Evolutionary conservation across 495 filamentous ascomycete genomes (phyloP).

Genomic region (Parachaetomium inaequale): DNA sequence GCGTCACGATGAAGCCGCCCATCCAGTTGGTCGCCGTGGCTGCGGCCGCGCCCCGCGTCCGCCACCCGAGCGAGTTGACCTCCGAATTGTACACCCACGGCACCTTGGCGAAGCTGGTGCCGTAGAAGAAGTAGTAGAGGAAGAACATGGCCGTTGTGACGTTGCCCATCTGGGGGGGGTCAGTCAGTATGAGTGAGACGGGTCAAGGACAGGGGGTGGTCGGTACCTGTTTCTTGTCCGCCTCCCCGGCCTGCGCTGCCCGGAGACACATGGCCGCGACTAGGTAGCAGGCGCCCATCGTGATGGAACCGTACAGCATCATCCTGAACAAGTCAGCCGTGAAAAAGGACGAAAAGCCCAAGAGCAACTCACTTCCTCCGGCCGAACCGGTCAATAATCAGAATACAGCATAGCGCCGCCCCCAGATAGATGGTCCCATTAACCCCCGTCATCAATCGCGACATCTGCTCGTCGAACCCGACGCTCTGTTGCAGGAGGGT

Average conservation of each 20-base stretch:
- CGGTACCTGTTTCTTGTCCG: constrained; percentile 1
- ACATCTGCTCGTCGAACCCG: constrained; percentile 7
- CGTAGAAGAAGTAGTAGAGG: constrained; percentile 12
- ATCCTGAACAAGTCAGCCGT: neutral
- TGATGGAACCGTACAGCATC: constrained; percentile 7
- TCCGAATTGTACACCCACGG: constrained; percentile 13
- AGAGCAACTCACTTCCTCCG: constrained; percentile 2
- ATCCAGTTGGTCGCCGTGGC: constrained; percentile 12
- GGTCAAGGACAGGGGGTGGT: neutral
- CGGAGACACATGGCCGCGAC: constrained; percentile 8
- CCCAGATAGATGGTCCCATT: constrained; percentile 7
- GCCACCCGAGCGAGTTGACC: constrained; percentile 13
- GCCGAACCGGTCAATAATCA: constrained; percentile 8
- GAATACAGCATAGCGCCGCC: constrained; percentile 4
- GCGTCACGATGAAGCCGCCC: constrained; percentile 13
- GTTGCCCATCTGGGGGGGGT: neutral
- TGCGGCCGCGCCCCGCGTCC: constrained; percentile 7
- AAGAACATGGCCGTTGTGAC: constrained; percentile 13
- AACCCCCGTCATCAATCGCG: constrained; percentile 5
- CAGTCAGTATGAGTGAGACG: neutral
- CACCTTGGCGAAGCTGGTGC: constrained; percentile 12
- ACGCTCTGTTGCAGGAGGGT: constrained; percentile 8
- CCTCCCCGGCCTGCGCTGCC: neutral
- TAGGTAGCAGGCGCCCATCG: constrained; percentile 8
- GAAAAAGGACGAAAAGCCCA: neutral